These are phyloP conservation scores for Penicillium roqueforti DNA, from an alignment of 495 filamentous ascomycete species.

Conservation along the genomic window DNA sequence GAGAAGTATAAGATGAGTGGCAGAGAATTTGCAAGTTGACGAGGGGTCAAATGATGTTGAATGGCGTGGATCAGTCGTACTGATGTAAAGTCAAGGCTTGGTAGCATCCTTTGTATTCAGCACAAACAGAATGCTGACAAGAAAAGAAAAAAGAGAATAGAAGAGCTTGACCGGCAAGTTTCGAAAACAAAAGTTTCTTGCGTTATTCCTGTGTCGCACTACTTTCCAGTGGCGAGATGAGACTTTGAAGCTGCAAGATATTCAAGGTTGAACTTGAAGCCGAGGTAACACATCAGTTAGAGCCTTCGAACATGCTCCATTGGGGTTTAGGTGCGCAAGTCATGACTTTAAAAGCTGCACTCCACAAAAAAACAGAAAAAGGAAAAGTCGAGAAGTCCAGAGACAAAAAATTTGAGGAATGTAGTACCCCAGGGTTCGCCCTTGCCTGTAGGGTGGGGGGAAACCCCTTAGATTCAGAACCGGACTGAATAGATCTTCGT, in stretches of 20 bases:
- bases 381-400: background rate
- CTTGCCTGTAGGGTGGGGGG: background rate
- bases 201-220: background rate
- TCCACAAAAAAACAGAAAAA: background rate
- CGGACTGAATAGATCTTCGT: background rate
- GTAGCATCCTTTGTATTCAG: slow-evolving; percentile 2
- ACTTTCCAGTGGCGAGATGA: background rate
- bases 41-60: background rate
- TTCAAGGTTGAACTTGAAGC: background rate
- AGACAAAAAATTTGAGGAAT: slow-evolving; percentile 1
- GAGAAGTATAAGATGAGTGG: background rate
- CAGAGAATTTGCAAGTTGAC: background rate
- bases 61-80: background rate
- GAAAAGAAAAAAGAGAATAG: background rate
- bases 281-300: background rate
- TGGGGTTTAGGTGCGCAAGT: background rate
- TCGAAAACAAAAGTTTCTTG: background rate
- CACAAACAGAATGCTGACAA: background rate
- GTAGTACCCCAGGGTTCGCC: slow-evolving; percentile 2
- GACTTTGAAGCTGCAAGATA: background rate
- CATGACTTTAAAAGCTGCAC: background rate
- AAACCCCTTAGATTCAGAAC: background rate
- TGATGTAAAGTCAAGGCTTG: background rate
- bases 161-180: background rate
- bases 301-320: background rate